phyloP scores from a whole-genome alignment of 2,329 filamentous ascomycete genomes.

The Cordyceps farinosa region DNA sequence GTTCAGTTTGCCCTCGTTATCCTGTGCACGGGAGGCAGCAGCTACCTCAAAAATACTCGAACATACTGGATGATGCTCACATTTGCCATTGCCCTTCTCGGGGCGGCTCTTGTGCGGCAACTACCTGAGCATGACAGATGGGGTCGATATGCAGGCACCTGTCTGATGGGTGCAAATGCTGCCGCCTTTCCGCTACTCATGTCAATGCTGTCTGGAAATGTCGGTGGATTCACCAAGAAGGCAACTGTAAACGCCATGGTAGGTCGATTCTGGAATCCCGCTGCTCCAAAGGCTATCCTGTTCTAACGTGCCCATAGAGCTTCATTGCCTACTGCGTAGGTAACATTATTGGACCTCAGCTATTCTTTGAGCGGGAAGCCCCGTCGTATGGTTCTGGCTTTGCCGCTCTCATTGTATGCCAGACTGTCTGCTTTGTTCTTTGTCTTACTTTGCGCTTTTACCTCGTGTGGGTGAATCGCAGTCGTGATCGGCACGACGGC shows the following conservation, averaged over 20 bases:
- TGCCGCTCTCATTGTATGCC: conserved; percentile 58
- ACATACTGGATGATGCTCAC: conserved; percentile 27
- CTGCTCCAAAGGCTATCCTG: neutral
- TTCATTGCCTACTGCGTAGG: conserved; percentile 44
- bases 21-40: conserved; percentile 23
- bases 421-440: conserved; percentile 44
- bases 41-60: conserved; percentile 24
- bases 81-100: conserved; percentile 21
- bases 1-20: conserved; percentile 26
- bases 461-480: conserved; percentile 48
- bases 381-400: conserved; percentile 62
- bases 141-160: conserved; percentile 26
- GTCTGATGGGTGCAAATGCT: conserved; percentile 56
- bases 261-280: conserved; percentile 23
- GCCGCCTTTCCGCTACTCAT: conserved; percentile 41
- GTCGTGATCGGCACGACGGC: conserved; percentile 38
- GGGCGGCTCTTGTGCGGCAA: conserved; percentile 25
- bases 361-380: conserved; percentile 54
- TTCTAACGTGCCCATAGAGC: neutral
- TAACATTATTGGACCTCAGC: conserved; percentile 58
- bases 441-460: conserved; percentile 46
- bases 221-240: conserved; percentile 63
- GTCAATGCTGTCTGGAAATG: conserved; percentile 55
- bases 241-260: conserved; percentile 52
- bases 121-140: conserved; percentile 16